Conservation (phyloP, 768 basidiomycete genomes). For the Lactarius tabidus region DNA sequence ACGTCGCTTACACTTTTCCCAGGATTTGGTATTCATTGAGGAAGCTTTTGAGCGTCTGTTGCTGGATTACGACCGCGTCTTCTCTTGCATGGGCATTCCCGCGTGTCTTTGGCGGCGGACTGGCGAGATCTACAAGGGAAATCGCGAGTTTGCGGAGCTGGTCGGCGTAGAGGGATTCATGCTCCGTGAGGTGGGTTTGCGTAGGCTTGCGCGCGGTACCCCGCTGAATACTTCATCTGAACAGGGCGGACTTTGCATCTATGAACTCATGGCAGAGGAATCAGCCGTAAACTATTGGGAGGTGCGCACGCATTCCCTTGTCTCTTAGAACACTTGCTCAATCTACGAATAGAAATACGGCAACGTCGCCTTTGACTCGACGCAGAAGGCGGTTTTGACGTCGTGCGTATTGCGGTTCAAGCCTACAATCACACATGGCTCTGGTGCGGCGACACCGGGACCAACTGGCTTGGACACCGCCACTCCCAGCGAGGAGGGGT, state of each 20-base stretch:
- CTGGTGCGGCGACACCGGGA: constrained; percentile 32
- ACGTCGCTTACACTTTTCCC: constrained; percentile 9
- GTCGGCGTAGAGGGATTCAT: constrained; percentile 83
- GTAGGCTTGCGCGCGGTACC: background rate
- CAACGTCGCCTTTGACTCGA: constrained; percentile 86
- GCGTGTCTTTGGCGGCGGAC: constrained; percentile 96
- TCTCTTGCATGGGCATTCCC: constrained; percentile 94
- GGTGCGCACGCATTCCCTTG: constrained; percentile 40
- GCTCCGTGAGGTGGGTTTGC: constrained; percentile 69
- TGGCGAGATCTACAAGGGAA: constrained; percentile 98
- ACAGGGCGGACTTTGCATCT: constrained; percentile 89
- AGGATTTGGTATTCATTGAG: constrained; percentile 97
- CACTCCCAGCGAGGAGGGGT: constrained; percentile 57
- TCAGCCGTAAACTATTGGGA: constrained; percentile 98
- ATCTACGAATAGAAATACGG: constrained; percentile 74
- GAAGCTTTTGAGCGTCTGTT: constrained; percentile 95
- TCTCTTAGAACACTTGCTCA: background rate
- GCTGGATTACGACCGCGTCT: constrained; percentile 92
- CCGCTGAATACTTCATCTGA: background rate
- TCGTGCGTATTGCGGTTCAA: constrained; percentile 85
- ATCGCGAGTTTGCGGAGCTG: constrained; percentile 90
- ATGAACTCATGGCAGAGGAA: constrained; percentile 98
- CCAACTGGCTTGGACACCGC: constrained; percentile 27
- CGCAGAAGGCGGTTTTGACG: constrained; percentile 88
- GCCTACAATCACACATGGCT: constrained; percentile 49